Percentiles rank a stretch among this genome's conserved stretches.
Evolutionary conservation across 148 eudicot genomes (phyloP).

Genomic region (Rhododendron griersonianum): DNA sequence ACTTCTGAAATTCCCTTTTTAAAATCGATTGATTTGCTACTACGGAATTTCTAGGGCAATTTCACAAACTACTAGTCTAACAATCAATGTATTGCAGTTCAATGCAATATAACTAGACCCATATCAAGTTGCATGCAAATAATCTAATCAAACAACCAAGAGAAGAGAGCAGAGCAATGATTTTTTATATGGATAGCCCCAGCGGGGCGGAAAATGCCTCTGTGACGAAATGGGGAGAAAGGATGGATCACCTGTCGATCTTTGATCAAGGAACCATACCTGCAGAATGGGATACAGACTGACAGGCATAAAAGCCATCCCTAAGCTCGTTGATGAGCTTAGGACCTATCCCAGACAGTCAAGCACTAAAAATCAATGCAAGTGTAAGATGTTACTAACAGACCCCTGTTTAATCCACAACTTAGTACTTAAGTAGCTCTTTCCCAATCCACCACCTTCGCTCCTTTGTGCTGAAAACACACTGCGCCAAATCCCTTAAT

Average conservation of each 20-base stretch:
- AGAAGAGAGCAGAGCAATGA: not conserved
- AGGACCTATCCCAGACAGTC: not conserved
- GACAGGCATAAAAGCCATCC: not conserved
- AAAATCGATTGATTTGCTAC: not conserved
- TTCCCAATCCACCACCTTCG: not conserved
- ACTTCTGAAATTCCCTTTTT: not conserved
- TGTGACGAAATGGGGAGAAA: not conserved
- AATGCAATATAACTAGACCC: not conserved
- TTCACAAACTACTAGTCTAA: not conserved
- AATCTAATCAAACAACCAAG: not conserved
- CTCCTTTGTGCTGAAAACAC: not conserved
- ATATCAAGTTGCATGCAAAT: not conserved
- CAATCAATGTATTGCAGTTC: not conserved
- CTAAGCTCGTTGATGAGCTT: not conserved
- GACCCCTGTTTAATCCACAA: not conserved
- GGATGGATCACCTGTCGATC: not conserved
- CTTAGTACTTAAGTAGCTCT: not conserved
- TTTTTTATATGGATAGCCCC: not conserved
- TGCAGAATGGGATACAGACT: not conserved
- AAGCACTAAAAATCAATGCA: not conserved
- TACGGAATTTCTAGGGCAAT: not conserved
- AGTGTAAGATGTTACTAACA: not conserved
- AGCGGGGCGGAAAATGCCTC: not conserved
- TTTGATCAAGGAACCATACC: not conserved
- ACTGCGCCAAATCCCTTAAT: not conserved